phyloP scores from a whole-genome alignment of 2,329 filamentous ascomycete species.

The Malbranchea zuffiana region DNA sequence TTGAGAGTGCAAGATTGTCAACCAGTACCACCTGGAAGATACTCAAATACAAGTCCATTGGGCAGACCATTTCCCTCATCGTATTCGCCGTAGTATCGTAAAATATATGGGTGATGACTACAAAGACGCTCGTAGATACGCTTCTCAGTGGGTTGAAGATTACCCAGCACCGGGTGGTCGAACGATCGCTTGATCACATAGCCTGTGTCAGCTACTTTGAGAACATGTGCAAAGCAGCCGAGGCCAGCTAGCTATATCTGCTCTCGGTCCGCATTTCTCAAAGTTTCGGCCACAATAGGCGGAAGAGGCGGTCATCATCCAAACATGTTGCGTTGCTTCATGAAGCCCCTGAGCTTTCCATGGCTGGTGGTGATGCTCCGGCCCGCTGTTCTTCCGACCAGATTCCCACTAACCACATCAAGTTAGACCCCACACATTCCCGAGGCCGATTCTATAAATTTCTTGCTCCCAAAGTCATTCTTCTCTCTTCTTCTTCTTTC shows the following conservation, averaged over 20 bases:
- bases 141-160: conserved; percentile 7
- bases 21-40: conserved; percentile 4
- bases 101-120: conserved; percentile 6
- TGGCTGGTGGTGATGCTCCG: too few species aligned
- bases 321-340: too few species aligned
- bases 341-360: too few species aligned
- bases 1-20: conserved; percentile 9
- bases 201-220: conserved; percentile 5
- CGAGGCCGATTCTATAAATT: too few species aligned
- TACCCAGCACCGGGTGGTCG: conserved; percentile 2
- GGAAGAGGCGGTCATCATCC: too few species aligned
- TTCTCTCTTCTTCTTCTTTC: too few species aligned
- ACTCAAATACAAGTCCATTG: conserved; percentile 10
- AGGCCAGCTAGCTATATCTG: conserved; percentile 8
- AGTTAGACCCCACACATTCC: too few species aligned
- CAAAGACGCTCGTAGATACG: conserved; percentile 11
- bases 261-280: conserved; percentile 2
- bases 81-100: conserved; percentile 11
- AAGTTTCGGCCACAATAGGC: too few species aligned
- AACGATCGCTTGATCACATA: conserved; percentile 6
- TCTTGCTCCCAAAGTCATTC: too few species aligned
- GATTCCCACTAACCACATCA: too few species aligned
- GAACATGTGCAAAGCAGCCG: conserved; percentile 9
- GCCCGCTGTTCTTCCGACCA: too few species aligned
- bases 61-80: not conserved